Conservation (phyloP, 2,329 filamentous ascomycete genomes). For the Calonectria crousiana region DNA sequence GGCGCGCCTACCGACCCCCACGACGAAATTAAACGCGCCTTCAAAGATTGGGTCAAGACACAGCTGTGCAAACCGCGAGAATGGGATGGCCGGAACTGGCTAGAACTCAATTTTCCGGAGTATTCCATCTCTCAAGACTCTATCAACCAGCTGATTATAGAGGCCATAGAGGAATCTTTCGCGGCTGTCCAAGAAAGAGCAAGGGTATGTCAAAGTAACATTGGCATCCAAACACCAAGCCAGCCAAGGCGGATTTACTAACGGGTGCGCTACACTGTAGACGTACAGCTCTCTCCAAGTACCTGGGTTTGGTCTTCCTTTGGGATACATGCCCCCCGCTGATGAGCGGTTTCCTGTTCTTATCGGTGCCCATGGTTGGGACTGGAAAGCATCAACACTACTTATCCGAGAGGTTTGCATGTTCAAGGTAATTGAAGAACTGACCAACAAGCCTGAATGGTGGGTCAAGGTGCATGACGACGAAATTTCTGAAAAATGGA, state of each 20-base stretch:
- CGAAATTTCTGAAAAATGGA: constrained; percentile 41
- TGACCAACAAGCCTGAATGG: constrained; percentile 48
- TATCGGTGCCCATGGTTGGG: neutral
- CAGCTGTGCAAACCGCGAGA: neutral
- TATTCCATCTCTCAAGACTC: neutral
- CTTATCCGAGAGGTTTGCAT: constrained; percentile 45
- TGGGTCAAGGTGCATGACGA: constrained; percentile 43
- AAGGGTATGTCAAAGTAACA: neutral
- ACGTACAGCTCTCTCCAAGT: neutral
- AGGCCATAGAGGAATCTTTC: neutral
- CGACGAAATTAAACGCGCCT: neutral
- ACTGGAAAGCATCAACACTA: constrained; percentile 38
- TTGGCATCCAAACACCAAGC: neutral
- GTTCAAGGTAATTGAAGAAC: constrained; percentile 43
- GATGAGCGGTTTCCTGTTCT: neutral
- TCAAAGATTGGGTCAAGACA: constrained; percentile 2
- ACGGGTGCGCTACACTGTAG: neutral
- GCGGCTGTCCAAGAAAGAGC: neutral
- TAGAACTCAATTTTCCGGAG: neutral
- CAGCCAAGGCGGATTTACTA: neutral
- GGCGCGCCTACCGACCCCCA: neutral
- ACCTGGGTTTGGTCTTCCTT: neutral
- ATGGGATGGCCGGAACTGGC: neutral
- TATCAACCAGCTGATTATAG: neutral
- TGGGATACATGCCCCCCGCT: neutral